Base-by-base conservation (phyloP, 2,329 filamentous ascomycete genomes). In the Fusarium floridanum region DNA sequence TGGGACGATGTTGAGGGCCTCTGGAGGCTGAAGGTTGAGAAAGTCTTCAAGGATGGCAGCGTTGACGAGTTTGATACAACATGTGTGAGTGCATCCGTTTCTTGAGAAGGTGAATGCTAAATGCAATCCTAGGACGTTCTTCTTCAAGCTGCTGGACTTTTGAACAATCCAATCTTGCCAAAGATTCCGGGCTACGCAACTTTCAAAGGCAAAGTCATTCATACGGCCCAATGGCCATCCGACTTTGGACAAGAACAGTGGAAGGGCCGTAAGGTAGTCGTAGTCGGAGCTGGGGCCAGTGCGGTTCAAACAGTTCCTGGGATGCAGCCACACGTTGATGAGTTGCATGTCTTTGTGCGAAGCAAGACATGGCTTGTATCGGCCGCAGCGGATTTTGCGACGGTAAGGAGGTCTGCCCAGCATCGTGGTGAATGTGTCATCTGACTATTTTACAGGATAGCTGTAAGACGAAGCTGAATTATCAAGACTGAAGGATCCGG, bases 301-400 rank as follows among this genome's bases (percentile, higher is more conserved):
- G 59, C 50, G 5, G 20, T 64, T 6, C 66, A 68, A 17, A 27
- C 50, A 2, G 66, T 68, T 3, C 53, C 66, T 1, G 61, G 53
- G 4, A 68, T 68, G 66, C 66, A 68, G 10, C 66, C 61, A 20
- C 29, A 68, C 34, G 59, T 43, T 6, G 59, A 68, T 7, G n/a
- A 64, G 8, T 14, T 68, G n/a, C 37, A 68, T 16, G 53, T 64
- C 17, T 64, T 68, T 8, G 41, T 68, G 3, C 50, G 66, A 17
- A 43, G 39, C 39, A 43, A 43, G 39, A 43, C 39, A 17, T 43
- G 39, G 39, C 39, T 43, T 10, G 39, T 17, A 43, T 43, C 39
- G 8, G 39, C 39, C 17, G 39, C 27, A 9, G 27, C 27, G 27
- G 27, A 29, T 29, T 29, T 29, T 29, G 27, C 27, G 9, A 29